Percentiles rank a stretch among this genome's conserved stretches.
Conservation (phyloP, 306 rosid genomes). For the Lagenaria siceraria region DNA sequence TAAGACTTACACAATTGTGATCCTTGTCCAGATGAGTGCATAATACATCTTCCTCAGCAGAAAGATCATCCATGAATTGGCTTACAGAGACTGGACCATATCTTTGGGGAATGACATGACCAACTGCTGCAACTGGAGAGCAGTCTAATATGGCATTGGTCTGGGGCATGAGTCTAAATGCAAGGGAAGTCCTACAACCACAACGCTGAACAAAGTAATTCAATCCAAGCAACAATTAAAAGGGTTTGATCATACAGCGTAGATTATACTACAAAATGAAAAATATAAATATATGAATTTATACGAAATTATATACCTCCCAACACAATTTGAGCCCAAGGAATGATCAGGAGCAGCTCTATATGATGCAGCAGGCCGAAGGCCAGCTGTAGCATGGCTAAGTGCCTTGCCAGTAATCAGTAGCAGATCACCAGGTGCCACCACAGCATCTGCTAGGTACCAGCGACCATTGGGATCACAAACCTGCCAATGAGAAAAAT, state of each 20-base stretch:
- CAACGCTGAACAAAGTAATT: conserved; percentile 21
- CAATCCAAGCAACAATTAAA: conserved; percentile 8
- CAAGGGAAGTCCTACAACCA: conserved; percentile 84
- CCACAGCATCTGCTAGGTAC: conserved; percentile 74
- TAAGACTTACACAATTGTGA: conserved; percentile 46
- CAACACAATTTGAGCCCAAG: conserved; percentile 40
- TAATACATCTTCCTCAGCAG: conserved; percentile 76
- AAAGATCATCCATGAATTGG: conserved; percentile 98
- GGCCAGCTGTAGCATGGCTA: conserved; percentile 87
- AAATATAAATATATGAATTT: background rate
- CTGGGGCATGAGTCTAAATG: conserved; percentile 94
- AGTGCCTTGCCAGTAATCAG: conserved; percentile 89
- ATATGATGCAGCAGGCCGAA: conserved; percentile 75
- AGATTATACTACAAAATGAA: background rate
- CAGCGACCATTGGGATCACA: conserved; percentile 93
- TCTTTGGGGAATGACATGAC: conserved; percentile 85
- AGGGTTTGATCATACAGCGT: conserved; percentile 10
- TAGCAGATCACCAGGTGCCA: conserved; percentile 81
- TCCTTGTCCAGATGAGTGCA: conserved; percentile 49
- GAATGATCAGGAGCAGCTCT: conserved; percentile 56
- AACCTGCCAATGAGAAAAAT: conserved; percentile 41
- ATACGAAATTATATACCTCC: conserved; percentile 40
- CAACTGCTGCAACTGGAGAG: conserved; percentile 89
- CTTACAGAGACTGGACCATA: conserved; percentile 89
- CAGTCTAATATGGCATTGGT: conserved; percentile 86